Conservation (phyloP, 441 rosid genomes). For the Brassica balearica region DNA sequence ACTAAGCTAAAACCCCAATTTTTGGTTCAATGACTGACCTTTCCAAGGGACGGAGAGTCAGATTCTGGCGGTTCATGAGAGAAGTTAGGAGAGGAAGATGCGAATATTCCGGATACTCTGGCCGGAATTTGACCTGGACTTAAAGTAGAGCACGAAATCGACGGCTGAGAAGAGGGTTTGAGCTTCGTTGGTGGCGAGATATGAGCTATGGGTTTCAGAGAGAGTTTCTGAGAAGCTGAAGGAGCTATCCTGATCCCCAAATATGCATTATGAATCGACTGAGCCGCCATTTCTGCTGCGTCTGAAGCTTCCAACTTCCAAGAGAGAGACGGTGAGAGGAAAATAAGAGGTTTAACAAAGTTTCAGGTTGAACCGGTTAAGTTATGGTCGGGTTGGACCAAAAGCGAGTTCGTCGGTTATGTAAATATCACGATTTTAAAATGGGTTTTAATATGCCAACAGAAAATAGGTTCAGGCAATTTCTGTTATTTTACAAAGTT, state of each 20-base stretch:
- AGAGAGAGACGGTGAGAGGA: background rate
- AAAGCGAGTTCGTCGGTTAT: background rate
- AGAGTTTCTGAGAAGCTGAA: slow-evolving; percentile 38
- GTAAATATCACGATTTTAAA: background rate
- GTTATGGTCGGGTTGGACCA: slow-evolving; percentile 6
- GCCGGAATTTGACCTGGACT: slow-evolving; percentile 20
- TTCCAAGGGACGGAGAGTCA: slow-evolving; percentile 33
- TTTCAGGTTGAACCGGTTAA: slow-evolving; percentile 18
- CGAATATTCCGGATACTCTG: slow-evolving; percentile 36
- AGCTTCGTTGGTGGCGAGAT: slow-evolving; percentile 37
- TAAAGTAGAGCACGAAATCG: slow-evolving; percentile 30
- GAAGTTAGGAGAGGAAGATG: slow-evolving; percentile 38
- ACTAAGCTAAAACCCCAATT: slow-evolving; percentile 27
- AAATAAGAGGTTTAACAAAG: slow-evolving; percentile 11
- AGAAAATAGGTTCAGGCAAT: too few relatives aligned
- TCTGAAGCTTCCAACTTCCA: slow-evolving; percentile 15
- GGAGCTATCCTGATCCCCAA: slow-evolving; percentile 38
- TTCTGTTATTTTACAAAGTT: too few relatives aligned
- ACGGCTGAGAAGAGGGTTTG: slow-evolving; percentile 18
- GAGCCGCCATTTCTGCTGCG: slow-evolving; percentile 44
- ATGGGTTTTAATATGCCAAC: too few relatives aligned
- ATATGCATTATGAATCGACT: slow-evolving; percentile 27
- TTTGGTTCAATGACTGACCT: slow-evolving; percentile 47
- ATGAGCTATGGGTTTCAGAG: slow-evolving; percentile 35
- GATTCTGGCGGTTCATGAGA: slow-evolving; percentile 38